Conservation (phyloP, 768 basidiomycete species). For the Symmetrospora coprosmae region DNA sequence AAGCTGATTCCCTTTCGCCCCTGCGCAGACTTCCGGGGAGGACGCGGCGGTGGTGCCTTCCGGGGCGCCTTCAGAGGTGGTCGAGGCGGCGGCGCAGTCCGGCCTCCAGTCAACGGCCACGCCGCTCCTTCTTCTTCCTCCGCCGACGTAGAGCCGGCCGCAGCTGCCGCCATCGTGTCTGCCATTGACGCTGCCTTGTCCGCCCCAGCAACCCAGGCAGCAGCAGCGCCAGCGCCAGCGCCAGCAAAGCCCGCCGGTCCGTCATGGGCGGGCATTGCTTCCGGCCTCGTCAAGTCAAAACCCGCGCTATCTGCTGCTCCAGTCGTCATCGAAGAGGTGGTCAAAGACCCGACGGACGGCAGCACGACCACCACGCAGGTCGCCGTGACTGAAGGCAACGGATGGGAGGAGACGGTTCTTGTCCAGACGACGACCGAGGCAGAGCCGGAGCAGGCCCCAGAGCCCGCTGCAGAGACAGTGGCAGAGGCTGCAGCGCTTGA, state of each 20-base stretch:
- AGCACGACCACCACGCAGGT: too few relatives aligned
- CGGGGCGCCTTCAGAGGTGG: neutral
- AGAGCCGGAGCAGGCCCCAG: too few relatives aligned
- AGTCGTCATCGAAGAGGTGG: too few relatives aligned
- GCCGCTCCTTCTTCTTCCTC: neutral
- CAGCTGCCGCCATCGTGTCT: neutral
- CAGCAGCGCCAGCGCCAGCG: neutral
- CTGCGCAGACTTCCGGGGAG: slow-evolving; percentile 1
- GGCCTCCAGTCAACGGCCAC: neutral
- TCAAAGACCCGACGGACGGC: too few relatives aligned
- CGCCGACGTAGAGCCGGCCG: neutral
- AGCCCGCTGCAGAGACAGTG: neutral
- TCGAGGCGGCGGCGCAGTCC: neutral
- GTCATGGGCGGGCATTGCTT: too few relatives aligned
- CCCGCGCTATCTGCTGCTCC: too few relatives aligned
- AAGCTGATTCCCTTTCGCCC: neutral
- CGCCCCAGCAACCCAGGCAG: neutral
- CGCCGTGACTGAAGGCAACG: too few relatives aligned
- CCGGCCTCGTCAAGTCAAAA: too few relatives aligned
- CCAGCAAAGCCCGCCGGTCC: too few relatives aligned
- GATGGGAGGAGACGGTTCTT: too few relatives aligned
- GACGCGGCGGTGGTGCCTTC: slow-evolving; percentile 8
- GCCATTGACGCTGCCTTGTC: neutral
- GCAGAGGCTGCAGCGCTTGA: slow-evolving; percentile 2
- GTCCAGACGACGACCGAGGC: too few relatives aligned